Base-by-base conservation (phyloP, 192 early-diverging fungal genomes). In the Borealophlyctis nickersoniae region DNA sequence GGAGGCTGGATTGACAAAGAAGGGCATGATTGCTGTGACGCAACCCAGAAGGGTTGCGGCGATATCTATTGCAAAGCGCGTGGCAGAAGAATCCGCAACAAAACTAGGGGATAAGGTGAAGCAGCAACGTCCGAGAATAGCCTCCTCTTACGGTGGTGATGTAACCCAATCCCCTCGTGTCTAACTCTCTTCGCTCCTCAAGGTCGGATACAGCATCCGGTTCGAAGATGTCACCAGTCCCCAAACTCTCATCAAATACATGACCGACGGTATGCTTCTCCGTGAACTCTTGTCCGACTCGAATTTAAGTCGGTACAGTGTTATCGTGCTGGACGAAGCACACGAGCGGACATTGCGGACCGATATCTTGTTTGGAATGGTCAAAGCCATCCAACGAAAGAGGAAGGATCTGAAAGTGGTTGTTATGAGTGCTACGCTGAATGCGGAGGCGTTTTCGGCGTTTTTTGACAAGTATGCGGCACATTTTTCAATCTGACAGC, bases 301-400 rank as follows among this genome's bases (percentile, higher is more conserved):
- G 19, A 52, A 92, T 55, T 69, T 99, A 7, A 62, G 74, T 1
- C 68, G 81, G 31, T 99, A 99, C 73, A 85, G 86, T 31, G 88
- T 90, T 5, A 86, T 99, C 63, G 83, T 99, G 29, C 69, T 99
- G 34, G 96, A 99, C 63, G 96, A 99, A 69, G 96, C 96, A 0
- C 97, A 99, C 71, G 97, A 99, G 75, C 87, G 97, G n/a, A 96
- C 92, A 0, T 62, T 99, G 66, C 80, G 97, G 24, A 99, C 97
- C 0, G 97, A 99, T 72, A 90, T 99, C 48, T 66, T 99, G 32
- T 92, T 99, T 76, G 97, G 94, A 7, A 93, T 93, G 91, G 79
- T 96, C 19, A 94, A 94, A 69, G 86, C 79, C 3, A 93, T 95
- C 27, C 91, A 93, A 71, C 72, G 83, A 55, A 77, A 83, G 35